A percentile compares a stretch with the other conserved stretches of the same genome.
Conservation (phyloP, 2,329 filamentous ascomycete genomes). For the Sarocladiaceae sp. region DNA sequence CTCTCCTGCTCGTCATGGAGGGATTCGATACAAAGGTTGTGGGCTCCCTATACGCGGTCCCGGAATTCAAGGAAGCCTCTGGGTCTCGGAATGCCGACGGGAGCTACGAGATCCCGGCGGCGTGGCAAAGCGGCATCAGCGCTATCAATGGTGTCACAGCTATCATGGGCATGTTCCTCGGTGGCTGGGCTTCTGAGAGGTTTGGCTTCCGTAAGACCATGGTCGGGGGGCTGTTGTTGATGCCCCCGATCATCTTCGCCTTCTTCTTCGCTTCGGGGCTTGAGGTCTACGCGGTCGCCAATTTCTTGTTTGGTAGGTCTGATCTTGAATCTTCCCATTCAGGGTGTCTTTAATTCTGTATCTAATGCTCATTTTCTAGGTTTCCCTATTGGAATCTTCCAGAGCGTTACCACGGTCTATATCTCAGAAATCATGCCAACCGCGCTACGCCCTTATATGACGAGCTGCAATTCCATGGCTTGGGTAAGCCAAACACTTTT, state of each 20-base stretch:
- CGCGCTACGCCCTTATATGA: too few species aligned
- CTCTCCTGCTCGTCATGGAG: constrained; percentile 36
- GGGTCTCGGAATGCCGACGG: constrained; percentile 37
- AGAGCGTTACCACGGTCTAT: constrained; percentile 53
- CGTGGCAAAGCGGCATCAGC: constrained; percentile 51
- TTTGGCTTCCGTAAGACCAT: constrained; percentile 59
- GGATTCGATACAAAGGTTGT: constrained; percentile 37
- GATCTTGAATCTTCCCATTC: too few species aligned
- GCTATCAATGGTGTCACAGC: constrained; percentile 54
- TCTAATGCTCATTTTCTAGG: too few species aligned
- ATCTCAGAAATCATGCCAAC: constrained; percentile 66
- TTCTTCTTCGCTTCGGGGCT: constrained; percentile 56
- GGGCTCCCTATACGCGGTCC: constrained; percentile 37
- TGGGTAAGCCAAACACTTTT: not conserved
- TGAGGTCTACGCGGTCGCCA: constrained; percentile 48
- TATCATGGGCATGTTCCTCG: constrained; percentile 57
- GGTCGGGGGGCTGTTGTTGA: constrained; percentile 43
- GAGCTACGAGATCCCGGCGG: constrained; percentile 19
- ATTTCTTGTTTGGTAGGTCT: constrained; percentile 55
- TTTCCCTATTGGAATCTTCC: constrained; percentile 51
- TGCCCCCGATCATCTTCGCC: constrained; percentile 52
- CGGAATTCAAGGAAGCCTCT: constrained; percentile 43
- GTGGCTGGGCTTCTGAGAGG: constrained; percentile 55
- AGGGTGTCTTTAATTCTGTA: too few species aligned
- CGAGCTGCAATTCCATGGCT: constrained; percentile 12